Evolutionary conservation across 352 stramenopile species (phyloP).

Genomic region (Globisporangium polare): DNA sequence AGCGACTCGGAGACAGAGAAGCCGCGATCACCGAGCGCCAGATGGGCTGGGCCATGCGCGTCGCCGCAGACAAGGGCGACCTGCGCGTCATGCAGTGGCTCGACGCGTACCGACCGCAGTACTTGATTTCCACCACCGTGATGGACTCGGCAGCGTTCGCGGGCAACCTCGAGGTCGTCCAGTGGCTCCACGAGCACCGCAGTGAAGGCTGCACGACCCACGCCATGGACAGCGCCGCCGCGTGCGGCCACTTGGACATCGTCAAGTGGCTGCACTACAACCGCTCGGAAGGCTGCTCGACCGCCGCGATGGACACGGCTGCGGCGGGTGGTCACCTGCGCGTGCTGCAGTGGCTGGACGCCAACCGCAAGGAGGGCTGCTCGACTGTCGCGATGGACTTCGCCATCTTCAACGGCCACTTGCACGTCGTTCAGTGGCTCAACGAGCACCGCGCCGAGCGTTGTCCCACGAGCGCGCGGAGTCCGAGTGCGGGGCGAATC

Average conservation of each 20-base stretch:
- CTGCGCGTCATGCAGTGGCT: conserved; percentile 38
- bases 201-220: conserved; percentile 50
- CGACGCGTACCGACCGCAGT: conserved; percentile 24
- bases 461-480: conserved; percentile 1
- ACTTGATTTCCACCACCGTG: conserved; percentile 31
- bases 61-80: conserved; percentile 38
- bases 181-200: conserved; percentile 55
- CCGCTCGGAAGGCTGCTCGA: conserved; percentile 52
- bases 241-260: conserved; percentile 46
- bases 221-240: conserved; percentile 60
- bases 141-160: conserved; percentile 74
- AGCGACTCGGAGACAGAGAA: conserved; percentile 2
- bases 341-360: conserved; percentile 51
- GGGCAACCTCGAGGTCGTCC: conserved; percentile 45
- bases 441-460: conserved; percentile 9
- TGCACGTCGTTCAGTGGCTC: conserved; percentile 24
- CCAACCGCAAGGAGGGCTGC: conserved; percentile 53
- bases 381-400: conserved; percentile 19
- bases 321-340: conserved; percentile 47
- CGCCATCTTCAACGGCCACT: conserved; percentile 18
- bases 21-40: conserved; percentile 7
- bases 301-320: conserved; percentile 56
- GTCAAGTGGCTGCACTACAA: conserved; percentile 56
- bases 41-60: conserved; percentile 25
- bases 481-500: neutral